phyloP scores from a whole-genome alignment of 495 filamentous ascomycete genomes.

The Xylaria palmicola region DNA sequence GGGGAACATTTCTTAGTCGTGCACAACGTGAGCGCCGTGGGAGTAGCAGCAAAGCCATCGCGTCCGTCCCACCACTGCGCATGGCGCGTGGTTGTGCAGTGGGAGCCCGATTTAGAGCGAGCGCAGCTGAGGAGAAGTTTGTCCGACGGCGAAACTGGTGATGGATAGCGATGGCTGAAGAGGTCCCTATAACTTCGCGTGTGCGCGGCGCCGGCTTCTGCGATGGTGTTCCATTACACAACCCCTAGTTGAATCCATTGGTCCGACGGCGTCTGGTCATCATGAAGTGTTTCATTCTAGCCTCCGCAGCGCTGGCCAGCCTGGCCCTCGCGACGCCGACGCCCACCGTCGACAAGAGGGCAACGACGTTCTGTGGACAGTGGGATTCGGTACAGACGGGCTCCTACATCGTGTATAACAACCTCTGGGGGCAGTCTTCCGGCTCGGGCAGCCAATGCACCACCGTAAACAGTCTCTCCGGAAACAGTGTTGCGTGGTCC shows the following conservation, averaged over 20 bases:
- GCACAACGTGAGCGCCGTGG: neutral
- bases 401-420: constrained; percentile 53
- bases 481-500: constrained; percentile 51
- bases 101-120: neutral
- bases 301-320: constrained; percentile 29
- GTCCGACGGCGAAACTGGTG: neutral
- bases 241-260: neutral
- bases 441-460: constrained; percentile 58
- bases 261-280: neutral
- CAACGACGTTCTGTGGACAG: constrained; percentile 50
- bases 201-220: neutral
- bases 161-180: neutral
- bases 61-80: neutral
- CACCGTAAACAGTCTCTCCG: constrained; percentile 46
- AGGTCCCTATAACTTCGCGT: neutral
- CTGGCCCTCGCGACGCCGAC: constrained; percentile 41
- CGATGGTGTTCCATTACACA: neutral
- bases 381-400: constrained; percentile 45
- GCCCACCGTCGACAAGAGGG: constrained; percentile 40
- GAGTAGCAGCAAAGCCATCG: neutral
- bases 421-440: constrained; percentile 52
- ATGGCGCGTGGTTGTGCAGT: neutral
- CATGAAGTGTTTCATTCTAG: constrained; percentile 18
- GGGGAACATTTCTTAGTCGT: neutral
- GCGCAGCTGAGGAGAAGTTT: neutral